Evolutionary conservation across 2,329 filamentous ascomycete species (phyloP).

Genomic region (Neurospora sp.): DNA sequence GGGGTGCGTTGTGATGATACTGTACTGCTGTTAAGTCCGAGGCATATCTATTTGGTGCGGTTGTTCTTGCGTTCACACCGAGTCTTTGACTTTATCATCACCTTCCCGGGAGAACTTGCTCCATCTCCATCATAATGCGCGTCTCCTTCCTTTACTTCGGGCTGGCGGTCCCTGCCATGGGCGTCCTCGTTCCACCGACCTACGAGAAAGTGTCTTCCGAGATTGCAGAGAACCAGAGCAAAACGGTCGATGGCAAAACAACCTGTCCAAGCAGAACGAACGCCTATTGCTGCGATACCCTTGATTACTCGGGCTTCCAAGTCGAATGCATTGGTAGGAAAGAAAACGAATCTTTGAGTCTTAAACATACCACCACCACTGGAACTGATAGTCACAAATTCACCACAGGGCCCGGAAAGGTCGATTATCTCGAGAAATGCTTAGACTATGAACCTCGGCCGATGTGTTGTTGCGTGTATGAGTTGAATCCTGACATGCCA

Average conservation of each 20-base stretch:
- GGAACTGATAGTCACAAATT: neutral
- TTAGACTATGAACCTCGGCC: conserved; percentile 1
- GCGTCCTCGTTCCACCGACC: neutral
- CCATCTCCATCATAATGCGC: neutral
- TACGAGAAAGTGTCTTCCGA: neutral
- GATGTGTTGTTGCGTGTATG: conserved; percentile 7
- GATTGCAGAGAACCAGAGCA: neutral
- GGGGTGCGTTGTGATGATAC: neutral
- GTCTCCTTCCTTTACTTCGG: neutral
- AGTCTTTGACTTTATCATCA: neutral
- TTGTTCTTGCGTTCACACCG: neutral
- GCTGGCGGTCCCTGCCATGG: neutral
- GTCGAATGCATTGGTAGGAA: conserved; percentile 8
- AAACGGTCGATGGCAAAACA: neutral
- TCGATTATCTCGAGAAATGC: conserved; percentile 3
- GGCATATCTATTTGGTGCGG: neutral
- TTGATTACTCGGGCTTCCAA: conserved; percentile 6
- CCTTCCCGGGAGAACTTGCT: neutral
- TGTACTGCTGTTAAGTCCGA: neutral
- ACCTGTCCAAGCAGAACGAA: neutral
- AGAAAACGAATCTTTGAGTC: neutral
- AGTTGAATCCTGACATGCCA: neutral
- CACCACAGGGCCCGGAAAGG: conserved; percentile 2
- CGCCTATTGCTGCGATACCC: conserved; percentile 3
- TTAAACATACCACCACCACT: neutral